Conservation (phyloP, 169 alveolate genomes). For the Eimeria maxima region DNA sequence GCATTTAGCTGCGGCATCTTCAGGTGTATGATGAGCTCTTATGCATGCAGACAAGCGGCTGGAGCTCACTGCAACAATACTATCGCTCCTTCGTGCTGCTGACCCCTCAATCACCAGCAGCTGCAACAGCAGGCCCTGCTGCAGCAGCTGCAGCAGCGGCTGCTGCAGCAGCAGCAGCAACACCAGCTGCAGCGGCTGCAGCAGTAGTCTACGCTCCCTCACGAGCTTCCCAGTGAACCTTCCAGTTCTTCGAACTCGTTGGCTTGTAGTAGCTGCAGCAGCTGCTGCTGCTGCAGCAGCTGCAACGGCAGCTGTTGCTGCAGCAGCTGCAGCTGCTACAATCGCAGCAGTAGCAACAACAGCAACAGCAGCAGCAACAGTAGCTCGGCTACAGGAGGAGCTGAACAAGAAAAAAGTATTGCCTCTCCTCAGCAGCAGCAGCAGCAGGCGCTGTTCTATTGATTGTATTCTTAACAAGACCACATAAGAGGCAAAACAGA, state of each 20-base stretch:
- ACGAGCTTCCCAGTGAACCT: not conserved
- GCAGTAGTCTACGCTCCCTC: not conserved
- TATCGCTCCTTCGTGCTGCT: not conserved
- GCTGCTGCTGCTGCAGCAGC: not conserved
- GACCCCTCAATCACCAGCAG: not conserved
- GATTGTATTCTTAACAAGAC: not conserved
- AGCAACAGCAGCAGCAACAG: not conserved
- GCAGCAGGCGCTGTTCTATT: not conserved
- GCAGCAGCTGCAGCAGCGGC: not conserved
- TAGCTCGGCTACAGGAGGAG: no score
- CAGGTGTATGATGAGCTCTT: not conserved
- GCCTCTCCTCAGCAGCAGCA: not conserved
- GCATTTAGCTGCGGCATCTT: slow-evolving; percentile 54
- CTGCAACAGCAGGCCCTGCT: not conserved
- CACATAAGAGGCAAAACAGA: not conserved
- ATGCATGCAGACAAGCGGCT: not conserved
- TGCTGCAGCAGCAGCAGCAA: not conserved
- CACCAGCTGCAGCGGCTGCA: not conserved
- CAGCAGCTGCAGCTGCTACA: not conserved
- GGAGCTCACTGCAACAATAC: no score
- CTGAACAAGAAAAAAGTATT: not conserved
- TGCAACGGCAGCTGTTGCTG: not conserved
- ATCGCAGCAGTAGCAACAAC: not conserved
- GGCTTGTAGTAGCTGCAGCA: not conserved
- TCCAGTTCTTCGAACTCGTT: not conserved